Conservation (phyloP, 352 stramenopile species). For the Globisporangium uncinulatum region DNA sequence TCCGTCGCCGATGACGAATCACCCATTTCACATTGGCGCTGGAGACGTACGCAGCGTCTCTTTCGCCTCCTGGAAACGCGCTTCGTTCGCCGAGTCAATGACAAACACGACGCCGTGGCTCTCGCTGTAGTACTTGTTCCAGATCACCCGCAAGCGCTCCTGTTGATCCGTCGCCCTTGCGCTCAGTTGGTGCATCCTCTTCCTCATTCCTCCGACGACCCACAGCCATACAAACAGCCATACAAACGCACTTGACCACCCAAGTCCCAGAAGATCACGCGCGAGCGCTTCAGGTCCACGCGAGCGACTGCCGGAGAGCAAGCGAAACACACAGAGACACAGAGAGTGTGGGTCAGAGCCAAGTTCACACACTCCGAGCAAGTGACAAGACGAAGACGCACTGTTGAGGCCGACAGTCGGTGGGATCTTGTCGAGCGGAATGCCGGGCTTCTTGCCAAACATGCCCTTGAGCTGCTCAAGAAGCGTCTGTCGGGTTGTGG, state of each 20-base stretch:
- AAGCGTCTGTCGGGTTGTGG: slow-evolving; percentile 47
- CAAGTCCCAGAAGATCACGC: slow-evolving; percentile 91
- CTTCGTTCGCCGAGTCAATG: slow-evolving; percentile 82
- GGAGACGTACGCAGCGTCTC: slow-evolving; percentile 63
- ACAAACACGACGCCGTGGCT: slow-evolving; percentile 91
- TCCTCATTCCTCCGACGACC: slow-evolving; percentile 35
- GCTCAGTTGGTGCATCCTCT: too few species aligned
- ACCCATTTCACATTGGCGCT: neutral
- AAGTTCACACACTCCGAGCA: neutral
- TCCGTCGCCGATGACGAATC: neutral
- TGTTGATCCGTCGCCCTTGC: too few species aligned
- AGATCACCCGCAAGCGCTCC: slow-evolving; percentile 86
- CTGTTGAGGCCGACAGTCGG: slow-evolving; percentile 90
- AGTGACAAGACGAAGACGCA: slow-evolving; percentile 19
- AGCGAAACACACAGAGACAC: neutral
- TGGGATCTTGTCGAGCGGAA: slow-evolving; percentile 89
- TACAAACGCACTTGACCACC: slow-evolving; percentile 67
- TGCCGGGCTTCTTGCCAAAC: slow-evolving; percentile 85
- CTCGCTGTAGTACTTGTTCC: slow-evolving; percentile 93
- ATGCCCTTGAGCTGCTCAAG: slow-evolving; percentile 89
- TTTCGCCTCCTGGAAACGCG: slow-evolving; percentile 87
- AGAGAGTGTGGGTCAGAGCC: neutral
- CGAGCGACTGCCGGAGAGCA: slow-evolving; percentile 36
- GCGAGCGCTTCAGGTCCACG: slow-evolving; percentile 78
- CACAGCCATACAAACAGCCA: too few species aligned